Percentiles rank a stretch among this genome's conserved stretches.
phyloP scores from a whole-genome alignment of 23 red algal genomes.

The Porphyridium purpureum region DNA sequence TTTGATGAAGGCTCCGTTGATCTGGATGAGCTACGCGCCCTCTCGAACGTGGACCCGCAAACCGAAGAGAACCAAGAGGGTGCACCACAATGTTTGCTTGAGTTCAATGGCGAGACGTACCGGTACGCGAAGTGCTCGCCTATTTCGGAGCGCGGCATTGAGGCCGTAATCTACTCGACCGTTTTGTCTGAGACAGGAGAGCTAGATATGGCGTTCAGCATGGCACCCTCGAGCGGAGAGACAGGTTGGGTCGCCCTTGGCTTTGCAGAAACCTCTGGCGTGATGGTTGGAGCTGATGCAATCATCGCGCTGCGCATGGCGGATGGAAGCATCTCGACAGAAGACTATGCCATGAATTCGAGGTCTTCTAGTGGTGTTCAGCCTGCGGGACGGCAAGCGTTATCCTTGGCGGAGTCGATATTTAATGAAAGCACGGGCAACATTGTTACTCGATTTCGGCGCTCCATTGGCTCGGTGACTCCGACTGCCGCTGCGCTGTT shows the following conservation, averaged over 20 bases:
- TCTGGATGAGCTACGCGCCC: neutral
- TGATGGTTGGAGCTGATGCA: neutral
- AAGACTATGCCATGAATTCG: too few relatives aligned
- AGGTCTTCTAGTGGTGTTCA: too few relatives aligned
- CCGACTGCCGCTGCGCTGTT: too few relatives aligned
- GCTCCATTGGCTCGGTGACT: too few relatives aligned
- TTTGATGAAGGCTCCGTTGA: slow-evolving; percentile 37
- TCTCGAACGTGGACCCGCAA: neutral
- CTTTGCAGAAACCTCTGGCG: neutral
- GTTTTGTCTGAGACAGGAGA: neutral
- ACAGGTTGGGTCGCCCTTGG: neutral
- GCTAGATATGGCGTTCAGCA: neutral
- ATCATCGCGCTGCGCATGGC: neutral
- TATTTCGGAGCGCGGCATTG: too few relatives aligned
- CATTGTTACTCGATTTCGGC: too few relatives aligned
- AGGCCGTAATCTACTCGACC: too few relatives aligned
- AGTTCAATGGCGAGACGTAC: neutral
- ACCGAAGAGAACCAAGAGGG: neutral
- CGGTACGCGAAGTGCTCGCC: neutral
- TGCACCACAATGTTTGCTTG: neutral
- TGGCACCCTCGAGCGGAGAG: neutral
- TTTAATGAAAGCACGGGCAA: too few relatives aligned
- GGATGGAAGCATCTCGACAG: too few relatives aligned
- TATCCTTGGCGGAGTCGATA: too few relatives aligned
- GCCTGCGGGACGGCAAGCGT: too few relatives aligned